Base-by-base conservation (phyloP, 1,284 basidiomycete genomes). In the Naganishia albida region DNA sequence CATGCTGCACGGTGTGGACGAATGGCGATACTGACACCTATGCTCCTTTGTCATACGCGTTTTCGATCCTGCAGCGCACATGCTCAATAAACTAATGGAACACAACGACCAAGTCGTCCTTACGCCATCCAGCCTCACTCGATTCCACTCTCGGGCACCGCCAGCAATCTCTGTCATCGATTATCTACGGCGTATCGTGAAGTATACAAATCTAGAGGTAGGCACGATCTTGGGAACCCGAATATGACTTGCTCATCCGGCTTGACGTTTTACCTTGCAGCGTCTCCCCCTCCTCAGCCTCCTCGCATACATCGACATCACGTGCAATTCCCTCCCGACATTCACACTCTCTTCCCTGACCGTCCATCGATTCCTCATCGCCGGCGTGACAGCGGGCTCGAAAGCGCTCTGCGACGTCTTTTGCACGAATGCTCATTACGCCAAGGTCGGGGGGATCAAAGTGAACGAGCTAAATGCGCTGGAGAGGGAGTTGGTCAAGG, bases 311-410 rank as follows among this genome's bases (percentile, higher is more conserved):
- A 93, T 96, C 80, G 93, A 96, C 81, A 88, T 91, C 79, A 91
- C 94, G 71, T 94, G 91, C 80, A 84, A 88, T 62, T 86, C 90
- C 70, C 85, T 87, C 71, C 89, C 91, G 42, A 82, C 86, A 54
- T 95, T 95, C 81, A 94, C 90, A 43, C 85, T 98, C 70, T 90
- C 91, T 48, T 95, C 91, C 39, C 85, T 95, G 74, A 97, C 94
- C 38, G 93, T 93, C 73, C 94, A 96, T 80, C 91, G 93, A 63
- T 96, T 96, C 81, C 84, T 94, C 75, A 95, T 95, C 80, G 85
- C 93, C 57, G 86, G 91, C 70, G 87, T 94, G 74, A 86, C 88
- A 44, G 88, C 93, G 63, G 87, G 90, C 64, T 89, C 86, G 79
- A 96, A 97, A 80, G 90, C 91, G 1, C 85, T 95, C 62, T 94